Percentiles rank a stretch among this genome's conserved stretches.
Evolutionary conservation across 257 asterid species (phyloP).

Genomic region (Solanum raphanifolium): DNA sequence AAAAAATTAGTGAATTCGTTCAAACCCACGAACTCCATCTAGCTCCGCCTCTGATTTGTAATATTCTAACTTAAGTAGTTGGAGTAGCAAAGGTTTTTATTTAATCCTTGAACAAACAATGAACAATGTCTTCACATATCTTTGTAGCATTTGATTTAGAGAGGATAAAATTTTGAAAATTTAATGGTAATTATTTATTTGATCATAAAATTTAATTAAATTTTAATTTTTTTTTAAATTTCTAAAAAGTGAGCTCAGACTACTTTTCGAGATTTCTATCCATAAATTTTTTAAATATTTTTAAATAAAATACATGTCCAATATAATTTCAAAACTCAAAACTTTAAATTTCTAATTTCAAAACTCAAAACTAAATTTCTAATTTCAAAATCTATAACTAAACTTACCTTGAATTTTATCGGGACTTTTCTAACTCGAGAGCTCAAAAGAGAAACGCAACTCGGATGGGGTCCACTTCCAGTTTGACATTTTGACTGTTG

Average conservation of each 20-base stretch:
- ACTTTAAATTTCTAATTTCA: too few species aligned
- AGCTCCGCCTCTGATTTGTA: too few species aligned
- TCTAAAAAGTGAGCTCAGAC: not conserved
- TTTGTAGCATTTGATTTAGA: not conserved
- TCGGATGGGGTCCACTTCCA: not conserved
- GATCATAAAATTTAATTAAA: not conserved
- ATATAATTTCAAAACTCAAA: not conserved
- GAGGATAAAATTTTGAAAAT: not conserved
- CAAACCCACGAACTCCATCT: too few species aligned
- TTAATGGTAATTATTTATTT: not conserved
- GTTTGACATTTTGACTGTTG: not conserved
- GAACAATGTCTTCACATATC: not conserved
- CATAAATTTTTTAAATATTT: not conserved
- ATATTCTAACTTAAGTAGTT: not conserved
- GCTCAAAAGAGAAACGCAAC: not conserved
- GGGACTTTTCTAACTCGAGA: not conserved
- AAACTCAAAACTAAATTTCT: not conserved
- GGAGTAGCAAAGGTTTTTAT: not conserved
- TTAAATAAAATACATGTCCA: too few species aligned
- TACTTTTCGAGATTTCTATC: not conserved
- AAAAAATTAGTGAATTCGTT: too few species aligned
- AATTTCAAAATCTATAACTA: too few species aligned
- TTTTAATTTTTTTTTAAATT: not conserved
- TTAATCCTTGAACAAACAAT: not conserved
- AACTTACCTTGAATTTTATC: too few species aligned